A percentile compares a stretch with the other conserved stretches of the same genome.
Evolutionary conservation across 78 protist genomes (phyloP).

Genomic region (Chrysochromulina tobinii): DNA sequence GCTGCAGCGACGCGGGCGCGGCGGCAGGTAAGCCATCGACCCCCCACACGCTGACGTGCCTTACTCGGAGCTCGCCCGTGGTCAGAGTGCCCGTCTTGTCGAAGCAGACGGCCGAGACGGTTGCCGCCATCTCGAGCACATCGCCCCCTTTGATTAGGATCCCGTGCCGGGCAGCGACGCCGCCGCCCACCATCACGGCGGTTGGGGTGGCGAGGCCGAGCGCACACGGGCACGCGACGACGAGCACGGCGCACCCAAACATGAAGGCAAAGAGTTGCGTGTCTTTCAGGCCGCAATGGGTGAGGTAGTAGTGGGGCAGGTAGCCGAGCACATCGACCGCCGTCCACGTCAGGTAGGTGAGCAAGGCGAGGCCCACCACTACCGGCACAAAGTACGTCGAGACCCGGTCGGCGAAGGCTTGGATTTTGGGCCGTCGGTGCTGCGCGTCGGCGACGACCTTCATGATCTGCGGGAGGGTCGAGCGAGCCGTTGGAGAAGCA

Average conservation of each 20-base stretch:
- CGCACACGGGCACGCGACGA: constrained; percentile 92
- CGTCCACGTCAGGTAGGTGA: constrained; percentile 78
- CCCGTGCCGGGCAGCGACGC: constrained; percentile 79
- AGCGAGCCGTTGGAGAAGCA: neutral
- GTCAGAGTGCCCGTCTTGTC: constrained; percentile 49
- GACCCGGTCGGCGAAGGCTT: constrained; percentile 75
- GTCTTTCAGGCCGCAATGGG: too few relatives aligned
- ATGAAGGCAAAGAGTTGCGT: too few relatives aligned
- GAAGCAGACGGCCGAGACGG: neutral
- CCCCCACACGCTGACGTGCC: neutral
- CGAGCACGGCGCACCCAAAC: constrained; percentile 77
- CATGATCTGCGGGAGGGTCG: constrained; percentile 53
- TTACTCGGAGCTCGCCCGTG: neutral
- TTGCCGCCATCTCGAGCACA: constrained; percentile 66
- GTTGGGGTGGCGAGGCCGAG: constrained; percentile 89
- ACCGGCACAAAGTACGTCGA: constrained; percentile 86
- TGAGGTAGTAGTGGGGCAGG: neutral
- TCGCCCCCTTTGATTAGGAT: constrained; percentile 84
- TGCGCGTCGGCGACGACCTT: constrained; percentile 91
- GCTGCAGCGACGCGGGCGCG: neutral
- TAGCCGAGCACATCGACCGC: neutral
- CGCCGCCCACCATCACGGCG: constrained; percentile 92
- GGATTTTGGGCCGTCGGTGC: constrained; percentile 65
- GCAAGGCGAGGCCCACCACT: constrained; percentile 75
- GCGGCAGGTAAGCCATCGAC: neutral